phyloP scores from a whole-genome alignment of 2,329 filamentous ascomycete genomes.

The Ciborinia camelliae region DNA sequence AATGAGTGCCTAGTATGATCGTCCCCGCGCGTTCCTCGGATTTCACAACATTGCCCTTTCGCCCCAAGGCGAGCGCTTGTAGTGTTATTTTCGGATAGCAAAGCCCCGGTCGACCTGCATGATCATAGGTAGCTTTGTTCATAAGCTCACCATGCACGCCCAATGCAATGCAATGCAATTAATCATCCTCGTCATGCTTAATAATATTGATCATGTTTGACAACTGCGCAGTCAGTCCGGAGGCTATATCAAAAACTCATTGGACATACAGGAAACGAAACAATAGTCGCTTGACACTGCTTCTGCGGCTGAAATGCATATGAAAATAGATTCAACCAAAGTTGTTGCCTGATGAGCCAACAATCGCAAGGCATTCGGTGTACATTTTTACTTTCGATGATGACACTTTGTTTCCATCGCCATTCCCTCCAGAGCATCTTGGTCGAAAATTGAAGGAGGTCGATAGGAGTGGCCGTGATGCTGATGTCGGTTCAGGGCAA shows the following conservation, averaged over 20 bases:
- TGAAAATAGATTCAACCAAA: not conserved
- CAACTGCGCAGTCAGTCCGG: not conserved
- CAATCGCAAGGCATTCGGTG: not conserved
- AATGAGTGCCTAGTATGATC: not conserved
- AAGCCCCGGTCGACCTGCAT: not conserved
- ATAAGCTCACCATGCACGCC: not conserved
- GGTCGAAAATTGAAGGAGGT: not conserved
- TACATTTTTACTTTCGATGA: not conserved
- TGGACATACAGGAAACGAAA: not conserved
- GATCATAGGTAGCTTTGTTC: not conserved
- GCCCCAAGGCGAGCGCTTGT: not conserved
- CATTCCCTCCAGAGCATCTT: not conserved
- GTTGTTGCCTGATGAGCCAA: not conserved
- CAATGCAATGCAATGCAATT: not conserved
- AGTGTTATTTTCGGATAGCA: not conserved
- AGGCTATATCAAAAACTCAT: not conserved
- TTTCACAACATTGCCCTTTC: not conserved
- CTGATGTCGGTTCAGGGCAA: not conserved
- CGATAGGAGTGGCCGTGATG: not conserved
- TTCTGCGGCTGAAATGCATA: conserved; percentile 2
- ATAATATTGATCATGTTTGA: not conserved
- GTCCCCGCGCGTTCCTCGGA: not conserved
- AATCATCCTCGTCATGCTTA: not conserved
- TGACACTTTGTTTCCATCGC: not conserved
- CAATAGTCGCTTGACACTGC: no score